Percentiles rank a stretch among this genome's conserved stretches.
Conservation (phyloP, 2,329 filamentous ascomycete species). For the Fusarium stilboides region DNA sequence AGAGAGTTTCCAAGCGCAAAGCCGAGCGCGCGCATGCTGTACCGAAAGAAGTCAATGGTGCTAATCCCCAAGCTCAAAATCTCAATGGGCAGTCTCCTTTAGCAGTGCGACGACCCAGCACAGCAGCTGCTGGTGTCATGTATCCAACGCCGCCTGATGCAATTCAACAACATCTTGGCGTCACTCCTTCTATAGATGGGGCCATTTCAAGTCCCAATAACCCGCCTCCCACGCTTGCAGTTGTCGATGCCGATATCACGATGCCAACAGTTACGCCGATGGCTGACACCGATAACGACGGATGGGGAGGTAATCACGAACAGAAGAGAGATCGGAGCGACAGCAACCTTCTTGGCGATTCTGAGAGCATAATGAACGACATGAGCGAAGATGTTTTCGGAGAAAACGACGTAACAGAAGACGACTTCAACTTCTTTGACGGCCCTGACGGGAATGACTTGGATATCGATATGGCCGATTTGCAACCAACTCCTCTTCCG, state of each 20-base stretch:
- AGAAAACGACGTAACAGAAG: conserved; percentile 83
- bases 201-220: conserved; percentile 70
- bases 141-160: conserved; percentile 82
- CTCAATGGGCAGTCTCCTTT: conserved; percentile 68
- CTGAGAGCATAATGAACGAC: conserved; percentile 77
- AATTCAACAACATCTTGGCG: conserved; percentile 67
- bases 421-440: conserved; percentile 88
- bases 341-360: conserved; percentile 61
- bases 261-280: conserved; percentile 42
- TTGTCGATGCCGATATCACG: conserved; percentile 51
- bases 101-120: conserved; percentile 65
- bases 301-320: conserved; percentile 58
- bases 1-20: conserved; percentile 63
- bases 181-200: conserved; percentile 71
- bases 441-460: conserved; percentile 62
- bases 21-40: conserved; percentile 64
- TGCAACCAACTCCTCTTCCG: conserved; percentile 29
- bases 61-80: conserved; percentile 60
- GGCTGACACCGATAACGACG: conserved; percentile 46
- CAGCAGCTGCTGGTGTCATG: conserved; percentile 67
- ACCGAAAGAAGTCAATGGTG: conserved; percentile 60
- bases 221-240: conserved; percentile 49
- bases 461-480: conserved; percentile 52
- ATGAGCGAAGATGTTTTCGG: conserved; percentile 79
- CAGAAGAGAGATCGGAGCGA: conserved; percentile 62